phyloP scores from a whole-genome alignment of 2,329 filamentous ascomycete species.

The Epichloe scottii region DNA sequence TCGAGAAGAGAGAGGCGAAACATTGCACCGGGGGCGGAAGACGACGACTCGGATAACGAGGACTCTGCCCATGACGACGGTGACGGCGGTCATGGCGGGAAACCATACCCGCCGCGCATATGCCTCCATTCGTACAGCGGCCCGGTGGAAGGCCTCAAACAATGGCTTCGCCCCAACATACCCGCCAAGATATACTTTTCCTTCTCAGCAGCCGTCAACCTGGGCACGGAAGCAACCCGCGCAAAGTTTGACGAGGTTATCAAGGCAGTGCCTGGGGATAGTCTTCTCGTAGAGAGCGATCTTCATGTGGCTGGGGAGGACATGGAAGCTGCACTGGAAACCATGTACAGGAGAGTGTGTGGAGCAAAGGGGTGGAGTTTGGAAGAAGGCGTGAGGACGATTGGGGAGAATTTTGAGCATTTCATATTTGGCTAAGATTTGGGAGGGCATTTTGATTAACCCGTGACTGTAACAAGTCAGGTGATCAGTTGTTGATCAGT shows the following conservation, averaged over 20 bases:
- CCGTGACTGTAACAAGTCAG: too few species aligned
- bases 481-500: too few species aligned
- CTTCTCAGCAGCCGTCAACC: constrained; percentile 76
- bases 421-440: constrained; percentile 53
- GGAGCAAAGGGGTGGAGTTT: constrained; percentile 65
- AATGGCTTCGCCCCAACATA: constrained; percentile 62
- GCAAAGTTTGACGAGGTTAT: constrained; percentile 51
- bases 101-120: constrained; percentile 72
- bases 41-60: constrained; percentile 23
- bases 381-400: constrained; percentile 51
- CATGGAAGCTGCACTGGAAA: constrained; percentile 69
- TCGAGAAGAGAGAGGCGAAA: constrained; percentile 46
- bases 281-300: constrained; percentile 81
- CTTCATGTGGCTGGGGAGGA: constrained; percentile 66
- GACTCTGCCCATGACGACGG: constrained; percentile 15
- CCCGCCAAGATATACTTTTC: constrained; percentile 76
- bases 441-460: too few species aligned
- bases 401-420: constrained; percentile 63
- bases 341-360: constrained; percentile 66
- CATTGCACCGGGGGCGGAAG: constrained; percentile 34
- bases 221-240: constrained; percentile 37
- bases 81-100: constrained; percentile 13
- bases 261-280: constrained; percentile 60
- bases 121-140: constrained; percentile 93
- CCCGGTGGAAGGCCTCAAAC: constrained; percentile 57